Conservation (phyloP, 176 grass and related monocot genomes). For the Thinopyrum elongatum region DNA sequence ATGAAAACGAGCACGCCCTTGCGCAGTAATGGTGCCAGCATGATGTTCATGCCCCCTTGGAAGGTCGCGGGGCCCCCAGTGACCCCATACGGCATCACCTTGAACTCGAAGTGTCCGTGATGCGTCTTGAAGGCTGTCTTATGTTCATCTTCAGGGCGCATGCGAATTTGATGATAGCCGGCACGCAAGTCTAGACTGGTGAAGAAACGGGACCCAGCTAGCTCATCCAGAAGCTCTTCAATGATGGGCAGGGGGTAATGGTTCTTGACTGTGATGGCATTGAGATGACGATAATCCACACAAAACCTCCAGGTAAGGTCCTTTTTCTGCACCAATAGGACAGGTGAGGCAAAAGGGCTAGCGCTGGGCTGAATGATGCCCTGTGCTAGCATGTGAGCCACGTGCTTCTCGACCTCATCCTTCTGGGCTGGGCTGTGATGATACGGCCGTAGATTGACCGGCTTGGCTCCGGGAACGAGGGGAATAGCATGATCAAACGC, state of each 20-base stretch:
- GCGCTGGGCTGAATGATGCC: no score
- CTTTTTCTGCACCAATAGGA: no score
- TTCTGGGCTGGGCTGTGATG: no score
- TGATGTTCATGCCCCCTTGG: no score
- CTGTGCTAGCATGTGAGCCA: no score
- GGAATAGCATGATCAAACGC: not conserved
- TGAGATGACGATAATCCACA: no score
- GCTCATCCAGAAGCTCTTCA: not conserved
- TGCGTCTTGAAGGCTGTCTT: not conserved
- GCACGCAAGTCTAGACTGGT: not conserved
- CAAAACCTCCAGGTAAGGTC: no score
- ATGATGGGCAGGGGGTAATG: not conserved
- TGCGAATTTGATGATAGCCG: not conserved
- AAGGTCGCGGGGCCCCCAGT: no score
- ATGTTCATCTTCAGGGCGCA: not conserved
- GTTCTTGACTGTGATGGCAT: not conserved
- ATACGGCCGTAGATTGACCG: not conserved
- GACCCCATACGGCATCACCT: no score
- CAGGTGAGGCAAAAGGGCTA: no score
- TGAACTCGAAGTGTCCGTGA: not conserved
- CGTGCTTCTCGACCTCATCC: no score
- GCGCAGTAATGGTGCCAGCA: not conserved
- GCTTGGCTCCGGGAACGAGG: accelerated
- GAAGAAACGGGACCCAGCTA: not conserved
- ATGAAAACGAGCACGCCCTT: not conserved